phyloP scores from a whole-genome alignment of 164 flowering plant species.

The Protea cynaroides region DNA sequence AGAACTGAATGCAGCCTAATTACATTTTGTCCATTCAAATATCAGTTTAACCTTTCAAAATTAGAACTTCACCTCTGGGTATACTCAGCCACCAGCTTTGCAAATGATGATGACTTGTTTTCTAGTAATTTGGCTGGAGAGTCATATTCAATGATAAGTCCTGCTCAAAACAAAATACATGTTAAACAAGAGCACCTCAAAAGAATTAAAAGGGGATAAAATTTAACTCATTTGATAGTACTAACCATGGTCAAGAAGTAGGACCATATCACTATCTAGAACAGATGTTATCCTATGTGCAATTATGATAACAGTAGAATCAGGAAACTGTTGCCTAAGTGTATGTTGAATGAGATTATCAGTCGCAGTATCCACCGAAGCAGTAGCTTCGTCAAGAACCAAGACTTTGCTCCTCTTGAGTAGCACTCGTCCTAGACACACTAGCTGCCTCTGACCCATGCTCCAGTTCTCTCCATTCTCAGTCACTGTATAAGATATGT shows the following conservation, averaged over 20 bases:
- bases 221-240: not conserved
- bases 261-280: not conserved
- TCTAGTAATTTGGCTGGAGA: not conserved
- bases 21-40: too few relatives aligned
- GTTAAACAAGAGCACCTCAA: too few relatives aligned
- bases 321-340: not conserved
- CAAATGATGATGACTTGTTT: not conserved
- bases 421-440: not conserved
- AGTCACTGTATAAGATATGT: not conserved
- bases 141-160: not conserved
- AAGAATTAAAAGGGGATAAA: too few relatives aligned
- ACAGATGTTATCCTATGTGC: not conserved
- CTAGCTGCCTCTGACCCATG: not conserved
- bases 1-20: too few relatives aligned
- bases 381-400: not conserved
- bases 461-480: not conserved
- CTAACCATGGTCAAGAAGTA: not conserved
- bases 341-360: not conserved
- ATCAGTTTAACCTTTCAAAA: too few relatives aligned
- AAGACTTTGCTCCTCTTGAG: not conserved
- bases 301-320: not conserved
- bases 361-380: not conserved
- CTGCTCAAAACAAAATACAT: not conserved
- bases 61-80: not conserved
- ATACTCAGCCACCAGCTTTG: not conserved